Evolutionary conservation across 805 yeast species (phyloP).

Genomic region (Priceomyces haplophilus): DNA sequence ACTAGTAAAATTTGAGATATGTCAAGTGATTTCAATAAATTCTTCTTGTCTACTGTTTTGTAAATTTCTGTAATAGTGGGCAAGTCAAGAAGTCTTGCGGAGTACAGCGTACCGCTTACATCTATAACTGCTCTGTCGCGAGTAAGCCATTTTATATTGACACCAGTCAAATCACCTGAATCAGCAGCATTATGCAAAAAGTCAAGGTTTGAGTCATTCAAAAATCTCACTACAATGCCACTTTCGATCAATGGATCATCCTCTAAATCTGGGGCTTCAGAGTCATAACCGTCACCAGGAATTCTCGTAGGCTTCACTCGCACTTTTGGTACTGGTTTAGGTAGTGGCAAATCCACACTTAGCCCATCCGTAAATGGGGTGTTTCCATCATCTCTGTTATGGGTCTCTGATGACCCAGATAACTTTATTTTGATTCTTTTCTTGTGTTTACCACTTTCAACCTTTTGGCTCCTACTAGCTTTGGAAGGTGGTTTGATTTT

Average conservation of each 20-base stretch:
- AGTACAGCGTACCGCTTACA: constrained; percentile 66
- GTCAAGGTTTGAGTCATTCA: constrained; percentile 68
- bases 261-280: constrained; percentile 93
- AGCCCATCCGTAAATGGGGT: neutral
- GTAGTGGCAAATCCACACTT: neutral
- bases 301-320: constrained; percentile 60
- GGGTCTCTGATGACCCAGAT: constrained; percentile 1
- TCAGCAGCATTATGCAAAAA: constrained; percentile 74
- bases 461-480: neutral
- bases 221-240: constrained; percentile 73
- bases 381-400: neutral
- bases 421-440: constrained; percentile 3
- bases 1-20: constrained; percentile 82
- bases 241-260: constrained; percentile 92
- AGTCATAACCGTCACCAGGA: constrained; percentile 95
- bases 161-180: constrained; percentile 66
- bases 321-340: constrained; percentile 39
- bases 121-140: constrained; percentile 72
- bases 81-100: constrained; percentile 81
- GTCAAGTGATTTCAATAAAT: constrained; percentile 82
- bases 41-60: constrained; percentile 86
- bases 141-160: constrained; percentile 81
- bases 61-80: constrained; percentile 86
- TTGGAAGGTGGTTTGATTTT: constrained; percentile 22
- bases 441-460: constrained; percentile 3